Conservation (phyloP, 306 rosid species). For the Vigna trinervia region DNA sequence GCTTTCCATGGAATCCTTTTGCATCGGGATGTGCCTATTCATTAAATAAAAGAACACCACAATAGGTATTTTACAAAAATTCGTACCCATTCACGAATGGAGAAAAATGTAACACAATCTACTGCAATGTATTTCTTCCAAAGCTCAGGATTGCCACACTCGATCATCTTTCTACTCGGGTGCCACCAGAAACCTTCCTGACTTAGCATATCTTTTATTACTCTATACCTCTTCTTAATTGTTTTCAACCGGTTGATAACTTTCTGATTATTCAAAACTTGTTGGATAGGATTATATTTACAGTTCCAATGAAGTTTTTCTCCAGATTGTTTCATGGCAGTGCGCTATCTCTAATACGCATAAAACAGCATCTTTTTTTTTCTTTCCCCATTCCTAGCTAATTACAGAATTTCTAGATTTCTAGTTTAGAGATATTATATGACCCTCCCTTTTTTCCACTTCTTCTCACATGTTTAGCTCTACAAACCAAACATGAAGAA, state of each 20-base stretch:
- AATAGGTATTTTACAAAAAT: conserved; percentile 32
- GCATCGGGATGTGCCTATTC: conserved; percentile 79
- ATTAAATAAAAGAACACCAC: conserved; percentile 41
- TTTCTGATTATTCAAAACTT: conserved; percentile 58
- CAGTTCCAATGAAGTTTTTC: too few relatives aligned
- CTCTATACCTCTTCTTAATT: conserved; percentile 79
- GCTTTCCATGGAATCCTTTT: conserved; percentile 68
- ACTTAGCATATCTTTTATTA: conserved; percentile 70
- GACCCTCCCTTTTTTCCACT: too few relatives aligned
- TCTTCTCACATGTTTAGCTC: too few relatives aligned
- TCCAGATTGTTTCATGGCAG: too few relatives aligned
- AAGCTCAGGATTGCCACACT: conserved; percentile 67
- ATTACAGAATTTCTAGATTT: too few relatives aligned
- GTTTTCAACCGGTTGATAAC: conserved; percentile 83
- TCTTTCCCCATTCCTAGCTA: too few relatives aligned
- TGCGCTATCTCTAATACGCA: too few relatives aligned
- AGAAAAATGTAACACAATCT: conserved; percentile 44
- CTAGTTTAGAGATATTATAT: too few relatives aligned
- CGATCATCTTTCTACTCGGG: conserved; percentile 65
- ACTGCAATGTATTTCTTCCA: conserved; percentile 79
- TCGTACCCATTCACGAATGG: conserved; percentile 24
- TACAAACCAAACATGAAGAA: too few relatives aligned
- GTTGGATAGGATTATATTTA: too few relatives aligned
- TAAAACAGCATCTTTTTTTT: too few relatives aligned
- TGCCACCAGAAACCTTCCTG: conserved; percentile 83